Conservation (phyloP, 2,329 filamentous ascomycete species). For the Diplodia intermedia region DNA sequence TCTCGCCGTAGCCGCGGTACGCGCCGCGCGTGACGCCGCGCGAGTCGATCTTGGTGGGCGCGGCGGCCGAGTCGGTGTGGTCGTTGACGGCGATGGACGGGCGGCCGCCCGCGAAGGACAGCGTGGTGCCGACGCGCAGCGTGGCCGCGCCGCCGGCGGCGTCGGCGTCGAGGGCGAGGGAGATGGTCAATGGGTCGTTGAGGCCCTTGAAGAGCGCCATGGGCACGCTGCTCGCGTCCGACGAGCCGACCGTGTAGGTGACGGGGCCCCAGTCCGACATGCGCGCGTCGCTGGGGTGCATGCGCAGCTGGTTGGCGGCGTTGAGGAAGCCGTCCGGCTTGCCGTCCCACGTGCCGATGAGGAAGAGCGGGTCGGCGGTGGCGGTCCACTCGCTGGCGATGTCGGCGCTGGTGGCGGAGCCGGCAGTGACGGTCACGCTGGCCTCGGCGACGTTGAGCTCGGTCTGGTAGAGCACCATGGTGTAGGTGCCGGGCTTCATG, state of each 20-base stretch:
- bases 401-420: constrained; percentile 56
- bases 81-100: constrained; percentile 65
- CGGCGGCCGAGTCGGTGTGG: constrained; percentile 58
- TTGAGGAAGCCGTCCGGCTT: constrained; percentile 67
- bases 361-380: constrained; percentile 62
- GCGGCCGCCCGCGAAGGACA: constrained; percentile 66
- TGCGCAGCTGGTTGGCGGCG: constrained; percentile 69
- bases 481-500: constrained; percentile 73
- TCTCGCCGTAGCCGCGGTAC: constrained; percentile 68
- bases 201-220: constrained; percentile 70
- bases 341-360: constrained; percentile 71
- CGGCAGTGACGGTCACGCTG: constrained; percentile 63
- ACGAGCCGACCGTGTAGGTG: constrained; percentile 68
- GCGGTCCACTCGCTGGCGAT: constrained; percentile 59
- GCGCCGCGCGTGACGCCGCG: constrained; percentile 70
- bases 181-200: constrained; percentile 67
- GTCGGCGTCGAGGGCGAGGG: constrained; percentile 61
- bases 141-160: constrained; percentile 58
- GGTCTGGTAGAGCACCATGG: constrained; percentile 70
- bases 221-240: constrained; percentile 61
- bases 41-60: constrained; percentile 68
- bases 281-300: constrained; percentile 71
- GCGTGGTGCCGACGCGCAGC: constrained; percentile 69
- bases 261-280: constrained; percentile 67
- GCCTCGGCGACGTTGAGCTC: constrained; percentile 58